Evolutionary conservation across 2,329 filamentous ascomycete genomes (phyloP).

Genomic region (Pezicula neosporulosa): DNA sequence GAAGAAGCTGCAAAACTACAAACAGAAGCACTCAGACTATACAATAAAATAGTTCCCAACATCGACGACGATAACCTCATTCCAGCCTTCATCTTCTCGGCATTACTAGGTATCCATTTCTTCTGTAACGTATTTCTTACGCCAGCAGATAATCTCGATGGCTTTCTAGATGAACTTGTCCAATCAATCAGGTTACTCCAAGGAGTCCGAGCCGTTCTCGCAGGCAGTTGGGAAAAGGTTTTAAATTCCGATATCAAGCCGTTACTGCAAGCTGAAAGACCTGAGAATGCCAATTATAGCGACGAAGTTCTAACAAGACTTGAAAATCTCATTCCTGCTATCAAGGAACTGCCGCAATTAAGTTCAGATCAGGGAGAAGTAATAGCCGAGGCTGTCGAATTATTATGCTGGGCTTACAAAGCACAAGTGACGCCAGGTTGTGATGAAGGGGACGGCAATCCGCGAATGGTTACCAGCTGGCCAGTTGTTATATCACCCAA

Average conservation of each 20-base stretch:
- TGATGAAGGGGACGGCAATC: not conserved
- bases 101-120: not conserved
- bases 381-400: not conserved
- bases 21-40: not conserved
- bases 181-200: conserved; percentile 23
- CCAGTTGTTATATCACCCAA: not conserved
- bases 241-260: not conserved
- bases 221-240: not conserved
- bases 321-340: not conserved
- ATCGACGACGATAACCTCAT: not conserved
- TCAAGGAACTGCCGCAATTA: not conserved
- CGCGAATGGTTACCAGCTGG: not conserved
- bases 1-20: not conserved
- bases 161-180: conserved; percentile 25
- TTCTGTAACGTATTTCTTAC: not conserved
- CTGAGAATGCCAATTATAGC: not conserved
- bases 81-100: not conserved
- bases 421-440: not conserved
- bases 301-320: not conserved
- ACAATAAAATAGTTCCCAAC: not conserved
- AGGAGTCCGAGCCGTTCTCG: conserved; percentile 14
- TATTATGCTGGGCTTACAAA: not conserved
- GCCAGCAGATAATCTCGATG: not conserved
- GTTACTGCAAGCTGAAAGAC: not conserved
- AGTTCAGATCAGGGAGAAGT: not conserved